phyloP scores from a whole-genome alignment of 768 basidiomycete species.

The Hortiboletus campestris region DNA sequence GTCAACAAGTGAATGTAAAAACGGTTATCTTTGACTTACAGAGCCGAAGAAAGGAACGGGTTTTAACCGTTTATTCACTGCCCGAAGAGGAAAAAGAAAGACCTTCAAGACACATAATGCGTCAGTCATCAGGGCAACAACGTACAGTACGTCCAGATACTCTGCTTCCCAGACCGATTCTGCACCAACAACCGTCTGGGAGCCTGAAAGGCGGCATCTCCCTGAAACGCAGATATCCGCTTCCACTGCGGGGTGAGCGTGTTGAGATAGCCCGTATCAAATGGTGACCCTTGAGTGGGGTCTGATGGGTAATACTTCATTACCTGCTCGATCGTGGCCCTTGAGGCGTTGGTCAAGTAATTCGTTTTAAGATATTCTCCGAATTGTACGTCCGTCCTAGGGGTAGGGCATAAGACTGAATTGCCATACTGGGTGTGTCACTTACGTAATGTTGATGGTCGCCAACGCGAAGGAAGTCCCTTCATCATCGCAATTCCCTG shows the following conservation, averaged over 20 bases:
- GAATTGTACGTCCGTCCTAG: conserved; percentile 26
- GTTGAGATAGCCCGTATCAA: conserved; percentile 46
- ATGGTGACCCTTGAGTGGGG: conserved; percentile 49
- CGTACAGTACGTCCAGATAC: conserved; percentile 35
- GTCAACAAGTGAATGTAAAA: background rate
- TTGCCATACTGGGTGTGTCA: too few species aligned
- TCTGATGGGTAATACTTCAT: conserved; percentile 38
- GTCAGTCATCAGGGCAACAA: background rate
- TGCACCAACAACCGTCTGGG: conserved; percentile 47
- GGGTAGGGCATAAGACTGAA: background rate
- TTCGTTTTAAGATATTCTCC: conserved; percentile 32
- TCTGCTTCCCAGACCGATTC: conserved; percentile 35
- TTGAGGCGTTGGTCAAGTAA: conserved; percentile 28
- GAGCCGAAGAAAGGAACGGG: conserved; percentile 43
- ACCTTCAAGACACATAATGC: background rate
- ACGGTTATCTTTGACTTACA: conserved; percentile 23
- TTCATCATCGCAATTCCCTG: conserved; percentile 42
- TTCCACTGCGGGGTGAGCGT: conserved; percentile 49
- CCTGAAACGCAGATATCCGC: conserved; percentile 47
- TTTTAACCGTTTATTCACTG: conserved; percentile 49
- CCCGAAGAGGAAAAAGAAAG: background rate
- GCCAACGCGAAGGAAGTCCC: conserved; percentile 38
- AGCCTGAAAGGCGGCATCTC: conserved; percentile 50
- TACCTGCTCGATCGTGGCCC: conserved; percentile 25
- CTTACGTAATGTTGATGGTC: background rate